Base-by-base conservation (phyloP, 129 eudicot genomes). In the Dittrichia graveolens region DNA sequence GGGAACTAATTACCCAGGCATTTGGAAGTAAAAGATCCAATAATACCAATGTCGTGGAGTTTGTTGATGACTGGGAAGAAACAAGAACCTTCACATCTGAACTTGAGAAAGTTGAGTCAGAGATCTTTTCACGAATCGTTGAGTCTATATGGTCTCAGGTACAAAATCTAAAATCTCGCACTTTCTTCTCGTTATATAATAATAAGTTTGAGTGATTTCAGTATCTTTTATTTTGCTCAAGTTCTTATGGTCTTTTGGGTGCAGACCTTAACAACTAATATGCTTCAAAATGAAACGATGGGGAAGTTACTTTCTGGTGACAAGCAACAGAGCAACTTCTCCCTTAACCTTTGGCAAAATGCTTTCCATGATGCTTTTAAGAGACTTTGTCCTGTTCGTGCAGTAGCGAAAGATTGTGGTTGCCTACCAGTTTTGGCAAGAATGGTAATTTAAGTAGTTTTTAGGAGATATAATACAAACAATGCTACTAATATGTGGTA, bases 81-180 rank as follows among this genome's bases (percentile, higher is more conserved):
- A 88, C 95, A 56, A 82, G 85, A 71, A 84, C 89, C 52, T 84
- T 87, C 69, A 88, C 88, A 37, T 75, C 93, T 78, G 89, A 91
- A 52, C 86, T 92, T 75, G 89, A 81, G 83, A 89, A 80, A 92
- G 75, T 92, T 38, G 98, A 92, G 72, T 81, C 98, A 14, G 87
- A 83, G 90, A 92, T 92, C 50, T 92, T 89, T 69, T 81, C 91
- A 19, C 83, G 90, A 77, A 82, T 89, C 39, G 88, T 85, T 42
- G 91, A 92, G 69, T 85, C 96, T 59, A 90, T 89, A 66, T 89
- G 96, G 96, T 81, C 86, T 83, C 97, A 92, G 97, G 97, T 91
- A 74, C 69, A 65, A 48, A 42, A 13, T 45, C 37, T 15, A 52
- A 10, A 40, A 59, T 57, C 9, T 54, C 44, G 24, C 39, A 59